Conservation (phyloP, 257 asterid genomes). For the Nicotiana obtusifolia region DNA sequence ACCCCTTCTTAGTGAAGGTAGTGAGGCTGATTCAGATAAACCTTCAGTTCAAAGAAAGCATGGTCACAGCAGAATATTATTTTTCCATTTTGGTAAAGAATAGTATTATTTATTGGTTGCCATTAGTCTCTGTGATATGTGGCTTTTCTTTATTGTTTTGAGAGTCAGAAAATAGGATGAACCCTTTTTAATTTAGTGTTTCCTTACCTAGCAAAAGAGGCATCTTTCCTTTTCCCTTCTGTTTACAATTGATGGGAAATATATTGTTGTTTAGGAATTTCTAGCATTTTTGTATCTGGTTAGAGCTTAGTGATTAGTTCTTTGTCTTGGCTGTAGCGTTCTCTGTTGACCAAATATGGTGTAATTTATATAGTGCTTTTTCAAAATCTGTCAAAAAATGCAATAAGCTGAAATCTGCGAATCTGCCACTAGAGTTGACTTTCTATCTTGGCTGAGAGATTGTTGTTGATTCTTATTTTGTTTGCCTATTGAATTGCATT, state of each 20-base stretch:
- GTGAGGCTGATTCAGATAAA: no score
- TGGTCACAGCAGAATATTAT: no score
- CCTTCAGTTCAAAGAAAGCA: no score
- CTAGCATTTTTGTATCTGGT: neutral
- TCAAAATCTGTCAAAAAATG: neutral
- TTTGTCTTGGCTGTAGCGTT: neutral
- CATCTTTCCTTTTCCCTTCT: neutral
- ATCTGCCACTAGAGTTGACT: no score
- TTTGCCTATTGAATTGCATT: neutral
- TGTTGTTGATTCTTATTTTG: neutral
- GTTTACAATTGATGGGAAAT: neutral
- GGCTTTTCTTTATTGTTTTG: neutral
- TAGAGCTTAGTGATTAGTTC: neutral
- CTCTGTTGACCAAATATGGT: neutral
- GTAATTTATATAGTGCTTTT: neutral
- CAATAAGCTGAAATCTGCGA: no score
- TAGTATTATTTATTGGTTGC: neutral
- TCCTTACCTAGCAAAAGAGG: neutral
- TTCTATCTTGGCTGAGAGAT: no score
- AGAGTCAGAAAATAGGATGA: neutral
- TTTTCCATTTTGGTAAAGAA: neutral
- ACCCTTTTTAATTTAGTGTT: neutral
- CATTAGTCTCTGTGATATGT: neutral
- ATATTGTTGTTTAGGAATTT: neutral
- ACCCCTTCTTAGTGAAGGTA: no score